These are phyloP conservation scores for Ophiostoma pallidulum DNA, from an alignment of 2,329 filamentous ascomycete genomes.

Conservation along the genomic window DNA sequence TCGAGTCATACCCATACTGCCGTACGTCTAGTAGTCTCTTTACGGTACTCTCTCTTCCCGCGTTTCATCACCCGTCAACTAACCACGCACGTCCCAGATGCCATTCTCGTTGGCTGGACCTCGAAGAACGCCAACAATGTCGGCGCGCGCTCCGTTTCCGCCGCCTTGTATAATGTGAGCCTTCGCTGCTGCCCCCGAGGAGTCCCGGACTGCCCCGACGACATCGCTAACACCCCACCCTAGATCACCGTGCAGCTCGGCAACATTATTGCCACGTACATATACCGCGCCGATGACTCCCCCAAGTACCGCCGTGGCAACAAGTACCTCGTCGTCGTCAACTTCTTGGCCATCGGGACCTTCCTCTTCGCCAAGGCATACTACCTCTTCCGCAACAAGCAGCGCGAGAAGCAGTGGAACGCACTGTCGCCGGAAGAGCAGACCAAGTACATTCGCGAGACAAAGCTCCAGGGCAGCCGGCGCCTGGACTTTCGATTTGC, in stretches of 20 bases:
- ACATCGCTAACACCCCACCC: neutral
- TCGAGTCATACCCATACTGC: constrained; percentile 46
- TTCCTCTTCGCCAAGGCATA: constrained; percentile 42
- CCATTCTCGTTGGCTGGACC: constrained; percentile 49
- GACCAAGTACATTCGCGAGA: constrained; percentile 26
- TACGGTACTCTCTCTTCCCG: neutral
- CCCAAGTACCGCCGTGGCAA: constrained; percentile 18
- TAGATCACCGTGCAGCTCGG: constrained; percentile 30
- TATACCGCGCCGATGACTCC: constrained; percentile 34
- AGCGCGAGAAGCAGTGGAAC: constrained; percentile 35
- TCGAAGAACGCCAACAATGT: constrained; percentile 41
- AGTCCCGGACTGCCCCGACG: no score
- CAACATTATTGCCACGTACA: constrained; percentile 27
- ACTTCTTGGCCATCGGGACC: constrained; percentile 37
- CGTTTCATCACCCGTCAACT: neutral
- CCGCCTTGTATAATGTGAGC: constrained; percentile 13
- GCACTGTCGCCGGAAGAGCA: constrained; percentile 35
- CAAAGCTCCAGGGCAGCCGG: constrained; percentile 36
- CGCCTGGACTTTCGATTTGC: constrained; percentile 34
- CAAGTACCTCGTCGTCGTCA: constrained; percentile 23
- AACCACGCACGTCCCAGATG: constrained; percentile 26
- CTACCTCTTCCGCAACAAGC: constrained; percentile 40
- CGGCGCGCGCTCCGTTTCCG: constrained; percentile 10
- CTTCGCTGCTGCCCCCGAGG: neutral
- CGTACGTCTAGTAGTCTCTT: constrained; percentile 21